Percentiles rank a stretch among this genome's conserved stretches.
These are phyloP conservation scores for Aotearoamyces nothofagi DNA, from an alignment of 2,329 filamentous ascomycete genomes.

Conservation along the genomic window DNA sequence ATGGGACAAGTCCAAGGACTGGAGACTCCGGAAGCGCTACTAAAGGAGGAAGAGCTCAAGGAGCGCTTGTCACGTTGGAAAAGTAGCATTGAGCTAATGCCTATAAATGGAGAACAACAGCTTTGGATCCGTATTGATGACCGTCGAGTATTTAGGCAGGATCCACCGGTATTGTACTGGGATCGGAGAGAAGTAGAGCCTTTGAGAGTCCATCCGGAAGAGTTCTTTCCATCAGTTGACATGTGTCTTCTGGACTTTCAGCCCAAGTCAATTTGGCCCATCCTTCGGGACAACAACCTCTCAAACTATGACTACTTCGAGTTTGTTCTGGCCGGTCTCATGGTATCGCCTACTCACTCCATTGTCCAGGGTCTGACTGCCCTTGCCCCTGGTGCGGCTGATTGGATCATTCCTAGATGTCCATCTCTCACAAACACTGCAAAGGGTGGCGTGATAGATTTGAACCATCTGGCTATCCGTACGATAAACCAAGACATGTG, in stretches of 20 bases:
- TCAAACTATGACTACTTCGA: conserved; percentile 33
- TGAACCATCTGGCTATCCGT: conserved; percentile 28
- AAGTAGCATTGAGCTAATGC: conserved; percentile 4
- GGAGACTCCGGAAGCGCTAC: conserved; percentile 2
- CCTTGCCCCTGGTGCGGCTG: conserved; percentile 43
- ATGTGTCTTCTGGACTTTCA: conserved; percentile 51
- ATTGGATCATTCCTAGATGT: conserved; percentile 33
- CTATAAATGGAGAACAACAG: conserved; percentile 19
- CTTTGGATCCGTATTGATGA: conserved; percentile 34
- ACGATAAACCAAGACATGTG: conserved; percentile 37
- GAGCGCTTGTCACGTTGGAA: conserved; percentile 11
- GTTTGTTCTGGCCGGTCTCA: conserved; percentile 30
- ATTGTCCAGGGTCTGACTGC: conserved; percentile 30
- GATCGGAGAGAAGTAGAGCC: conserved; percentile 61
- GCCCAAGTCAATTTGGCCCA: conserved; percentile 35
- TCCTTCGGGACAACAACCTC: conserved; percentile 26
- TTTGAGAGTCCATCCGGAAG: conserved; percentile 36
- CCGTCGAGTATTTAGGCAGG: conserved; percentile 31
- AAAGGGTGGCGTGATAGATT: conserved; percentile 27
- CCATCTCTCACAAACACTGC: conserved; percentile 30
- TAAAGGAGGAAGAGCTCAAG: conserved; percentile 11
- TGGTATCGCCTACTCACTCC: conserved; percentile 19
- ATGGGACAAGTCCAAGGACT: conserved; percentile 3
- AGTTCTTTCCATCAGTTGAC: conserved; percentile 50
- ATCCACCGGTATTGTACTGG: conserved; percentile 42